Conservation (phyloP, 225 moss, liverwort and hornwort species). For the Anthoceros angustus region DNA sequence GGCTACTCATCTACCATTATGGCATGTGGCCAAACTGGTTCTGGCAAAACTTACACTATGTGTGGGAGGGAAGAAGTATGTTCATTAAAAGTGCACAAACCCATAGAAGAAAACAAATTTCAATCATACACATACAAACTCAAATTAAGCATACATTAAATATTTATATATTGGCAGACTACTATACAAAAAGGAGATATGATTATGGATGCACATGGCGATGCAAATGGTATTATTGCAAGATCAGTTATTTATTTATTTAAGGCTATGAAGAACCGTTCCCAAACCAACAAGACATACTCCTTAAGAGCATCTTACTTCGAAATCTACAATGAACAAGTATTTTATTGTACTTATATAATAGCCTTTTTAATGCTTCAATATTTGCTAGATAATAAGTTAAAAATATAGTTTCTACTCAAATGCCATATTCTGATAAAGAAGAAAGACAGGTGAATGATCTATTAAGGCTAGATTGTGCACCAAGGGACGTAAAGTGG, state of each 20-base stretch:
- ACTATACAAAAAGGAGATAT: conserved; percentile 12
- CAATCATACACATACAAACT: not conserved
- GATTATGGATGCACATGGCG: conserved; percentile 18
- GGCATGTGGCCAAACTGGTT: conserved; percentile 93
- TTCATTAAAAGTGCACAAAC: not conserved
- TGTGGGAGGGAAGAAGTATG: conserved; percentile 61
- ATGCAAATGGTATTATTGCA: conserved; percentile 61
- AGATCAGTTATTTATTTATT: conserved; percentile 63
- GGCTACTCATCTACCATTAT: conserved; percentile 88
- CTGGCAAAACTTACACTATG: conserved; percentile 90
- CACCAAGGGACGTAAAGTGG: conserved; percentile 85
- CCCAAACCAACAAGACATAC: conserved; percentile 38
- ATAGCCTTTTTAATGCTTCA: not conserved
- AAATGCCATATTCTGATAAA: no score
- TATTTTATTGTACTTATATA: conserved; percentile 6
- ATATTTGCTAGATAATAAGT: conserved; percentile 9
- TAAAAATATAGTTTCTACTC: conserved; percentile 12
- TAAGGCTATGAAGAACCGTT: conserved; percentile 39
- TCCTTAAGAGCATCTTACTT: conserved; percentile 81
- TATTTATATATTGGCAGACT: not conserved
- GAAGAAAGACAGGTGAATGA: conserved; percentile 66
- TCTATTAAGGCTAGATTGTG: conserved; percentile 57
- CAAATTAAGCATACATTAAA: not conserved
- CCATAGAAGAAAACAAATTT: conserved; percentile 1
- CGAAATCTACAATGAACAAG: conserved; percentile 92